Percentiles rank a stretch among this genome's conserved stretches.
Conservation (phyloP, 257 asterid species). For the Ocimum tenuiflorum region DNA sequence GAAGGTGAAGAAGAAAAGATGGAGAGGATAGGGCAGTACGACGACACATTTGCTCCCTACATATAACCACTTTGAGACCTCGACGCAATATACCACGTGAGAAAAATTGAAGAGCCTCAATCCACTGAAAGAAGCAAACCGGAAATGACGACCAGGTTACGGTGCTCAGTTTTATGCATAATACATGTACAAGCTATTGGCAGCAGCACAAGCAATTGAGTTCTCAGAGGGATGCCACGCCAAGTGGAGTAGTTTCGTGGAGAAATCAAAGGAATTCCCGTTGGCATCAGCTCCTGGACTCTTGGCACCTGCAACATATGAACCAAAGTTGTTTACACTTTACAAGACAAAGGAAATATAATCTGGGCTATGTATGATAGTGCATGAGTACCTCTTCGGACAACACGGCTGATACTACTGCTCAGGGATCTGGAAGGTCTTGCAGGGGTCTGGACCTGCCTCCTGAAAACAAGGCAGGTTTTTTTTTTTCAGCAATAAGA, state of each 20-base stretch:
- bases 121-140: slow-evolving; percentile 23
- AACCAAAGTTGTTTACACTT: not conserved
- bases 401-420: slow-evolving; percentile 81
- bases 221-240: slow-evolving; percentile 99
- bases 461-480: slow-evolving; percentile 34
- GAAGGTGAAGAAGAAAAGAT: slow-evolving; percentile 37
- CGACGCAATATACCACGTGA: slow-evolving; percentile 27
- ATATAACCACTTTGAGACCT: slow-evolving; percentile 28
- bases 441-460: slow-evolving; percentile 86
- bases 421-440: slow-evolving; percentile 84
- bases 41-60: slow-evolving; percentile 22
- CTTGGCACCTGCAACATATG: slow-evolving; percentile 53
- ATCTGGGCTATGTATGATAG: not conserved
- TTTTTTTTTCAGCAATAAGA: slow-evolving; percentile 13
- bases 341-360: not conserved
- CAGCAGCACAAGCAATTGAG: slow-evolving; percentile 98
- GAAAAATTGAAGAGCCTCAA: slow-evolving; percentile 28
- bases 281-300: slow-evolving; percentile 78
- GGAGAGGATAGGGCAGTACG: slow-evolving; percentile 28
- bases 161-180: slow-evolving; percentile 55
- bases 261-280: slow-evolving; percentile 81
- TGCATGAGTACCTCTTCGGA: slow-evolving; percentile 59
- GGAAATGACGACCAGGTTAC: slow-evolving; percentile 30
- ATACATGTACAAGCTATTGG: slow-evolving; percentile 98
- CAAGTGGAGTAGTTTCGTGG: slow-evolving; percentile 89